Conservation (phyloP, 345 rosid genomes). For the Hypericum androsaemum region DNA sequence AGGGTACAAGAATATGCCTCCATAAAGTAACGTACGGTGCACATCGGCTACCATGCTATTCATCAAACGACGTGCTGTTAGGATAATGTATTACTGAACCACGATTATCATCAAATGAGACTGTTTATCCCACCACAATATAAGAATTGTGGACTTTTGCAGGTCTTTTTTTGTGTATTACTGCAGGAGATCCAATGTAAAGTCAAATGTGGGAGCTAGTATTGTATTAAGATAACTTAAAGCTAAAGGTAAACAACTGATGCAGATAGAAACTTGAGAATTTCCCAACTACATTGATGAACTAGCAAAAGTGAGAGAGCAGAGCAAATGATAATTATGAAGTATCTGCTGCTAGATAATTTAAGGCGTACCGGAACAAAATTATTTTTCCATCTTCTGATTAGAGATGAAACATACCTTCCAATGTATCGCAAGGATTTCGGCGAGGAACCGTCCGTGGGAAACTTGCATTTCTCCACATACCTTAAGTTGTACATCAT, state of each 20-base stretch:
- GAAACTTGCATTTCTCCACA: conserved; percentile 93
- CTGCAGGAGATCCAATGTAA: too few relatives aligned
- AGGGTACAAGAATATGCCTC: conserved; percentile 94
- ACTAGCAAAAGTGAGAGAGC: not conserved
- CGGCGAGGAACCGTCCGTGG: conserved; percentile 73
- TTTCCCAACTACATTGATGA: not conserved
- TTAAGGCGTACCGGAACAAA: not conserved
- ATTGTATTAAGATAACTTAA: not conserved
- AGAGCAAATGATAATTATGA: not conserved
- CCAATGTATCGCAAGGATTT: conserved; percentile 91
- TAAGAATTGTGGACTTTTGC: not conserved
- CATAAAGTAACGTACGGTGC: conserved; percentile 90
- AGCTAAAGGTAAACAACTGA: not conserved
- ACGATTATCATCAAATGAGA: too few relatives aligned
- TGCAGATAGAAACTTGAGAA: not conserved
- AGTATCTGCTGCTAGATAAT: not conserved
- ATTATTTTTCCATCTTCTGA: not conserved
- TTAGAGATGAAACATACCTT: conserved; percentile 41
- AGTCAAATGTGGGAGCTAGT: too few relatives aligned
- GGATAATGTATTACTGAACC: too few relatives aligned
- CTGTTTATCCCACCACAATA: too few relatives aligned
- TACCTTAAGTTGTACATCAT: conserved; percentile 32
- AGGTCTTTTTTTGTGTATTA: too few relatives aligned
- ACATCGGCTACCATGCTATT: conserved; percentile 98
- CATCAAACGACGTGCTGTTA: not conserved